A percentile compares a stretch with the other conserved stretches of the same genome.
Conservation (phyloP, 768 basidiomycete genomes). For the Termitomyces bulborhizus region DNA sequence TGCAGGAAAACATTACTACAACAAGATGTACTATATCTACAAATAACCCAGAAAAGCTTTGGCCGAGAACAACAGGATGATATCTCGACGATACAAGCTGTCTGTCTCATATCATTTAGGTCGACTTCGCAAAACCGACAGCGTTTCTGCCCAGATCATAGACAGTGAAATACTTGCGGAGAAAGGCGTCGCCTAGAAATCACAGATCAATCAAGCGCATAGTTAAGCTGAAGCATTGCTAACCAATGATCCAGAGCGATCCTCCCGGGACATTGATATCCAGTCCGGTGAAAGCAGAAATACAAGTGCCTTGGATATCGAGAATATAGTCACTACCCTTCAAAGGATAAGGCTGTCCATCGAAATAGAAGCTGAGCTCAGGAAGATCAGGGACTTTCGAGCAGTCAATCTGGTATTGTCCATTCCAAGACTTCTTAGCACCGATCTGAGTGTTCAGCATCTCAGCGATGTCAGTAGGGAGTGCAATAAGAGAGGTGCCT, state of each 20-base stretch:
- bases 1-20: not conserved
- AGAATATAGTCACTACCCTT: constrained; percentile 86
- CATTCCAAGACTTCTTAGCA: constrained; percentile 92
- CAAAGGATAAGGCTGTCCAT: constrained; percentile 72
- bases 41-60: not conserved
- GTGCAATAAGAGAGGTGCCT: constrained; percentile 92
- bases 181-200: constrained; percentile 73
- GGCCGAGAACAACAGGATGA: not conserved
- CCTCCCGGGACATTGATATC: constrained; percentile 82
- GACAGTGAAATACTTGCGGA: constrained; percentile 90
- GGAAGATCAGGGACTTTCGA: constrained; percentile 79
- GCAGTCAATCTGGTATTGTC: constrained; percentile 91
- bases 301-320: constrained; percentile 86
- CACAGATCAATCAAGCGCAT: not conserved
- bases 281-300: constrained; percentile 88
- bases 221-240: constrained; percentile 15
- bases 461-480: constrained; percentile 93
- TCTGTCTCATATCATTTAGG: constrained; percentile 19
- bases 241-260: constrained; percentile 87
- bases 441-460: constrained; percentile 96
- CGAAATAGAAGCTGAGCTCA: constrained; percentile 77
- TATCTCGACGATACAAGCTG: not conserved
- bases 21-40: not conserved
- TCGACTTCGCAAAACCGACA: constrained; percentile 69
- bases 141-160: constrained; percentile 75